Conservation (phyloP, 2,329 filamentous ascomycete genomes). For the Monosporascus sp. region DNA sequence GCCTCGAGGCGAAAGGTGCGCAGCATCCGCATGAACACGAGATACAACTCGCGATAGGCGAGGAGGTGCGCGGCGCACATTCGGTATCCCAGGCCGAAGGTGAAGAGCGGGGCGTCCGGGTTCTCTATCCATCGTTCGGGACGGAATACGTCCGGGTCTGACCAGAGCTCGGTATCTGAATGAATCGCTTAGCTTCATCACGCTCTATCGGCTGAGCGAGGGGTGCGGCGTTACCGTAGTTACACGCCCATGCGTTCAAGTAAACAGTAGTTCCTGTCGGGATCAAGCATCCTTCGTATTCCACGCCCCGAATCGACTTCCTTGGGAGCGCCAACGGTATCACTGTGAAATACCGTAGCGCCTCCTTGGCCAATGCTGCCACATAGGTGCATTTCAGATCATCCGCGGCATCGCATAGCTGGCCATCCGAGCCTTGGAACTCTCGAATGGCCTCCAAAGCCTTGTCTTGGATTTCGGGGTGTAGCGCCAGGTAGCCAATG, state of each 20-base stretch:
- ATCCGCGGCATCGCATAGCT: slow-evolving; percentile 69
- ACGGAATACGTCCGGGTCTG: slow-evolving; percentile 17
- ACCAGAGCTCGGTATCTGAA: slow-evolving; percentile 19
- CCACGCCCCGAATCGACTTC: slow-evolving; percentile 65
- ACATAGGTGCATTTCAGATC: slow-evolving; percentile 73
- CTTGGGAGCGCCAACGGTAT: slow-evolving; percentile 74
- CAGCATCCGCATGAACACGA: slow-evolving; percentile 24
- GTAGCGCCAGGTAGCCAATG: slow-evolving; percentile 64
- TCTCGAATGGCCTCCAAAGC: slow-evolving; percentile 60
- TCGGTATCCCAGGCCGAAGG: slow-evolving; percentile 23
- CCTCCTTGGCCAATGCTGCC: slow-evolving; percentile 73
- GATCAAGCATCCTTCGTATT: slow-evolving; percentile 60
- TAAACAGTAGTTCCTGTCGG: slow-evolving; percentile 75
- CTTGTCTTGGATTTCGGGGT: slow-evolving; percentile 63
- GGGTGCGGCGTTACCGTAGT: slow-evolving; percentile 10
- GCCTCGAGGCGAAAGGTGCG: slow-evolving; percentile 20
- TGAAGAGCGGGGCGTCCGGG: slow-evolving; percentile 20
- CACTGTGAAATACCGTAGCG: slow-evolving; percentile 72
- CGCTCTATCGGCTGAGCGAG: too few species aligned
- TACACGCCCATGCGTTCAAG: slow-evolving; percentile 44
- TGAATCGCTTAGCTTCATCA: not conserved
- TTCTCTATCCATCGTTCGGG: slow-evolving; percentile 21
- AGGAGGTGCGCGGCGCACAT: slow-evolving; percentile 24
- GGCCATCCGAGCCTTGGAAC: slow-evolving; percentile 38
- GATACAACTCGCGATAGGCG: slow-evolving; percentile 21